Evolutionary conservation across 306 rosid species (phyloP), one percentile per base, ranked within the genome.

Genomic region (Astragalus membranaceus): DNA sequence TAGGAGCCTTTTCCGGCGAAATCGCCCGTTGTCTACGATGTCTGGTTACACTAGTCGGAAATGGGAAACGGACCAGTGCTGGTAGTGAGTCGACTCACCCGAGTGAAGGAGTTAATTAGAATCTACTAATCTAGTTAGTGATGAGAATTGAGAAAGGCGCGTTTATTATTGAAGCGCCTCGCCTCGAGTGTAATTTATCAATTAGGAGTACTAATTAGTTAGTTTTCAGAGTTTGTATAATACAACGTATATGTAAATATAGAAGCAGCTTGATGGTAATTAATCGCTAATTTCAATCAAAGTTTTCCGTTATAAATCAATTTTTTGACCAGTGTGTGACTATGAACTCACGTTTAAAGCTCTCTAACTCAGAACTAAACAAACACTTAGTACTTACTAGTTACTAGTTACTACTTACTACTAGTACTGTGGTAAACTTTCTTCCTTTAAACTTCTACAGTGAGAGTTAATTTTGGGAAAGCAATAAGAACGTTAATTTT

Each of bases 1-100:
- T 16, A 69, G 82, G 72, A 83, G 82, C 53, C 39, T 69, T 0
- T 61, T 86, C 66, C 84, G 80, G 10, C 81, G 81, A 35, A 74
- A 10, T 26, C 90, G 82, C 48, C 97, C 95, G 51, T 16, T 85
- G 74, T 58, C 91, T 3, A 56, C 72, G n/a, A 84, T 69, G 3
- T 76, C 95, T 16, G 84, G 96, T 20, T 89, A 86, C 74, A 42
- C 83, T 12, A 35, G 90, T 29, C 87, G 92, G 81, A 93, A 81
- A 35, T 93, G 98, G 98, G 98, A 93, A 88, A 87, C 98, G 10
- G 98, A 93, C 33, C 98, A 93, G 97, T 93, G 98, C 83, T 93
- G 97, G 98, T 93, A 87, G 83, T 42, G 81, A 80, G 85, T 74
- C n/a, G 80, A 80, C 69, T 81, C 79, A 66, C 0, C 33, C 46